Base-by-base conservation (phyloP, 116 monocot genomes). In the Zostera marina region DNA sequence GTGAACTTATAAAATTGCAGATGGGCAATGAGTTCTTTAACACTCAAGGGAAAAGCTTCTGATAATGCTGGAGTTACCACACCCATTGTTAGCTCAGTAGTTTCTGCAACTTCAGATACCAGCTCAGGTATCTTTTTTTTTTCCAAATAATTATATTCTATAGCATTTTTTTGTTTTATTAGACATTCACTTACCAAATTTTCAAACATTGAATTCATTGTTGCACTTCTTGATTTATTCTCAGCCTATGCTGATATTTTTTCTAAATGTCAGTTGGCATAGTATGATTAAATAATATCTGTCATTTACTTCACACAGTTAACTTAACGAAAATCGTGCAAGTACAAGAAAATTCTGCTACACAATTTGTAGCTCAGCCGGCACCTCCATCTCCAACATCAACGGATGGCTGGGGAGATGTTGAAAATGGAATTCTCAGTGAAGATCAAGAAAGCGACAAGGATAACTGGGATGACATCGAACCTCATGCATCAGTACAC, bases 21-120 rank as follows among this genome's bases (percentile, higher is more conserved):
- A 48, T 99, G 98, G 98, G 98, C 98, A 42, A 99, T 99, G 87
- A 99, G 87, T 61, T 90, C 98, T 68, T 69, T 99, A 49, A 88
- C 86, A 11, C 60, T 67, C 11, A 99, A 99, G 63, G 98, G 90
- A 68, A 99, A 90, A 73, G 48, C 81, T 55, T 75, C 90, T 59
- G 98, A 99, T 7, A 77, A 85, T 67, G 67, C 61, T 66, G 63
- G 75, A 44, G 16, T 68, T 64, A 63, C 66, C 64, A 70, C 84
- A 64, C 68, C 59, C 65, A 82, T 63, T 72, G 48, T 76, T 46
- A 82, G 56, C 52, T 47, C 60, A 56, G 42, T 69, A 62, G 44
- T 63, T 71, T 74, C 80, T 43, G 59, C 74, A 52, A 26, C 78
- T 23, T 74, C 86, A 46, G 73, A 69, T 70, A 42, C 61, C 47